These are phyloP conservation scores for Didymella pomorum DNA, from an alignment of 2,329 filamentous ascomycete species.

Conservation along the genomic window DNA sequence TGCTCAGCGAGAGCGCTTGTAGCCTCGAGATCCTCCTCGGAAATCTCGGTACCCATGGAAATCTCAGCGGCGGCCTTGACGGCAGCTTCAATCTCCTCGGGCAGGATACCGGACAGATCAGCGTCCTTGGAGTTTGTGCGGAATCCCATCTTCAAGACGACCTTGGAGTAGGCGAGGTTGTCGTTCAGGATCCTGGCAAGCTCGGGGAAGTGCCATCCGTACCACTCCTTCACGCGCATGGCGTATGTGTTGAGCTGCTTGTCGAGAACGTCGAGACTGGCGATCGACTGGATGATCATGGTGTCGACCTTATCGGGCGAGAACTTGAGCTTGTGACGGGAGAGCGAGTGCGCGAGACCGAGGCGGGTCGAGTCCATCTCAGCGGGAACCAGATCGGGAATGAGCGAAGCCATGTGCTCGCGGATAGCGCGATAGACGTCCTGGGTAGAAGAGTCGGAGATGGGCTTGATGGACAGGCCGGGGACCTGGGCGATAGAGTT, in stretches of 20 bases:
- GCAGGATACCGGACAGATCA: conserved; percentile 81
- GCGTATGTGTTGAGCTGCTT: conserved; percentile 99
- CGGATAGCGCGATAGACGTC: conserved; percentile 96
- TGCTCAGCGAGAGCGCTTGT: conserved; percentile 92
- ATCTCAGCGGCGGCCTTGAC: conserved; percentile 96
- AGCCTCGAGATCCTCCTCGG: conserved; percentile 88
- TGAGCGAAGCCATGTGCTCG: conserved; percentile 86
- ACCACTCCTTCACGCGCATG: conserved; percentile 99
- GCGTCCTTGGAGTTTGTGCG: conserved; percentile 77
- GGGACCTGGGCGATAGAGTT: conserved; percentile 93
- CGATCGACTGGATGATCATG: conserved; percentile 97
- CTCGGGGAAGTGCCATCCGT: conserved; percentile 99
- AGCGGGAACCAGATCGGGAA: conserved; percentile 83
- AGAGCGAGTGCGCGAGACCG: conserved; percentile 95
- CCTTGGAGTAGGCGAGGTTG: conserved; percentile 80
- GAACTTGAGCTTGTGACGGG: conserved; percentile 94
- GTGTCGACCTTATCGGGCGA: conserved; percentile 98
- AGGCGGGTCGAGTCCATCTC: conserved; percentile 94
- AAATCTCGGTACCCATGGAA: conserved; percentile 98
- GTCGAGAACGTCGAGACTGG: conserved; percentile 89
- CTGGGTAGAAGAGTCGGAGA: conserved; percentile 81
- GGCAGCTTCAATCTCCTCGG: conserved; percentile 90
- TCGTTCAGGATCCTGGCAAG: conserved; percentile 91
- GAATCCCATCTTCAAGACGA: conserved; percentile 90
- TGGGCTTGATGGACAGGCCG: conserved; percentile 81